Base-by-base conservation (phyloP, 805 yeast genomes). In the Wickerhamomyces bisporus region DNA sequence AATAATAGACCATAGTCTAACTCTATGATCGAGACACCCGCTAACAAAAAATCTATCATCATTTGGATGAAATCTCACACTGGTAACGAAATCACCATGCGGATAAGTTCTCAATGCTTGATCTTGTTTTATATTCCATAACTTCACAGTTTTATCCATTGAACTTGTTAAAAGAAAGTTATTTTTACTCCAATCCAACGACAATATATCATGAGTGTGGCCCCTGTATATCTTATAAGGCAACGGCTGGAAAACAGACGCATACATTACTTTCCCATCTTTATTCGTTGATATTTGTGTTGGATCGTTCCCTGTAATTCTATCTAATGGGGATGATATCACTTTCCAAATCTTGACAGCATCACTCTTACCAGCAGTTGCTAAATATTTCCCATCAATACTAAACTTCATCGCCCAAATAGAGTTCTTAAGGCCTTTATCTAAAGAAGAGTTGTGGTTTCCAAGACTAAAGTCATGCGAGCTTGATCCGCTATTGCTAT, bases 41-140 rank as follows among this genome's bases (percentile, higher is more conserved):
- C 88, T 79, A 3, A 83, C 57, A 57, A 89, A 86, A 55, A 89
- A 89, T 18, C 97, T 61, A 55, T 89, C 96, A 60, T 89, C 97
- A 1, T 65, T 64, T 1, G 93, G 94, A 52, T 86, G 95, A 58
- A 89, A 89, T 35, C 71, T 73, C 3, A 84, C 84, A 9, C 81
- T 67, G 0, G 96, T 83, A 3, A 87, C 95, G 58, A 86, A 82
- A 57, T 86, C 95, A n/a, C 78, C 72, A 54, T 86, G 89, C 11
- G 60, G 56, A 50, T 84, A 88, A 1, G 78, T 69, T 34, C 81
- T 71, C 14, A 89, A 62, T 36, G 86, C 77, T 13, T 65, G 70
- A 2, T 61, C 62, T 34, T 89, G 69, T 28, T 84, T 86, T 11
- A 82, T 73, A 57, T 89, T 94, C 96, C 97, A 89, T 33, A 89